Base-by-base conservation (phyloP, 2,329 filamentous ascomycete genomes). In the Pseudogymnoascus sp. region DNA sequence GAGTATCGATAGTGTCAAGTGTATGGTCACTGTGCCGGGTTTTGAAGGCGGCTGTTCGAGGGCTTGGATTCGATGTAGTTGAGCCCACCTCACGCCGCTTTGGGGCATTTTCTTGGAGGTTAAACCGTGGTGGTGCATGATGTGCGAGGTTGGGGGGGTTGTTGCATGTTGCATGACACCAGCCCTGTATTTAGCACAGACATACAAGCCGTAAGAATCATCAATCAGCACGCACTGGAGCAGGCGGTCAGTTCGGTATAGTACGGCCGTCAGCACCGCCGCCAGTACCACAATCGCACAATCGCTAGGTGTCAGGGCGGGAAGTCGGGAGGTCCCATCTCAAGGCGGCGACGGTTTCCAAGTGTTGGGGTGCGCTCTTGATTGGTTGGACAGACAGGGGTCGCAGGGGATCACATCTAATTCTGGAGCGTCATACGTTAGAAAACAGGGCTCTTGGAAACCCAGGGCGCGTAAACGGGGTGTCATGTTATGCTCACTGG, bases 371-470 rank as follows among this genome's bases (percentile, higher is more conserved):
- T 57, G 50, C 28, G 4, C 10, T 10, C 28, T 7, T 57, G 59
- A 61, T 61, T 61, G 59, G 59, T 61, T 61, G 33, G 50, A 33
- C 5, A 15, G 10, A n/a, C 50, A 57, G 50, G 28, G 50, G 28
- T 33, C 50, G 8, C n/a, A 33, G 50, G 17, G 50, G 28, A 57
- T 57, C 28, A 35, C 28, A 57, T 61, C 59, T 40, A 38, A 42
- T 61, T 61, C 59, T 61, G 59, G 59, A 33, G 59, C 59, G 59
- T 61, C 59, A 28, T 36, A 61, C 59, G 59, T 61, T 61, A 42
- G 59, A 61, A 40, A 38, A 33, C 50, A 57, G 50, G 50, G 59
- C 59, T 61, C 33, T 40, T 61, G 59, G 59, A 40, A 40, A 40
- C 59, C 59, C 21, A 61, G 59, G 59, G 59, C 59, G 59, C 59